Evolutionary conservation across 2,329 filamentous ascomycete species (phyloP), one percentile per base, ranked within the genome.

Genomic region (Coniochaeta sp.): DNA sequence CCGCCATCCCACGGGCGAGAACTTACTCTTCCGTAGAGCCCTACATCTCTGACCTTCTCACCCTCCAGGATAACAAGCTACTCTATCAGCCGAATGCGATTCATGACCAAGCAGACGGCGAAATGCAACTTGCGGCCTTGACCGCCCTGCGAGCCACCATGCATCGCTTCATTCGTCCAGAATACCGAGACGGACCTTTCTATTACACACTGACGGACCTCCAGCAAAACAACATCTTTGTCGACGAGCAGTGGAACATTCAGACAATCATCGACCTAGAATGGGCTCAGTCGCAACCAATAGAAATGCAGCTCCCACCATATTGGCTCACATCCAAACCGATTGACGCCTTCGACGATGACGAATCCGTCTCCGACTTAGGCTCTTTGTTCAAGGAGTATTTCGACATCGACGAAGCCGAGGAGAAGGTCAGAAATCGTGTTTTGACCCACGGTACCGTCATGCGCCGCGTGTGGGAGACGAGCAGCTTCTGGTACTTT

Each of bases 191-290:
- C 19, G 73, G 74, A 1, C 72, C 72, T 1, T 77, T 73, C 58
- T 56, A 71, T 14, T 65, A 68, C 56, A 62, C 57, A 1, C 67
- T 78, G 10, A 76, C 72, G 24, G 75, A 78, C 61, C 61, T 77
- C 22, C 74, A 76, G 52, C 65, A 68, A 55, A 73, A 73, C 60
- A 78, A 79, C 59, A 71, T 74, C 16, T 69, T 75, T 57, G 71
- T 74, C 4, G 72, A 75, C 59, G 38, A 40, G 16, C 38, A 40
- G 50, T 74, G 71, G 70, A 67, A 72, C 54, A 64, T 75, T 30
- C 70, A 64, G 36, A 63, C 58, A 52, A 54, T 74, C 12, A 67
- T 74, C 59, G 72, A 74, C 56, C 65, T 73, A 3, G 71, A 75
- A 61, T 75, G 68, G 68, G 66, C 69, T 24, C 69, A 64, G 44